Conservation (phyloP, 2,329 filamentous ascomycete genomes). For the Malbranchea cinnamomea region DNA sequence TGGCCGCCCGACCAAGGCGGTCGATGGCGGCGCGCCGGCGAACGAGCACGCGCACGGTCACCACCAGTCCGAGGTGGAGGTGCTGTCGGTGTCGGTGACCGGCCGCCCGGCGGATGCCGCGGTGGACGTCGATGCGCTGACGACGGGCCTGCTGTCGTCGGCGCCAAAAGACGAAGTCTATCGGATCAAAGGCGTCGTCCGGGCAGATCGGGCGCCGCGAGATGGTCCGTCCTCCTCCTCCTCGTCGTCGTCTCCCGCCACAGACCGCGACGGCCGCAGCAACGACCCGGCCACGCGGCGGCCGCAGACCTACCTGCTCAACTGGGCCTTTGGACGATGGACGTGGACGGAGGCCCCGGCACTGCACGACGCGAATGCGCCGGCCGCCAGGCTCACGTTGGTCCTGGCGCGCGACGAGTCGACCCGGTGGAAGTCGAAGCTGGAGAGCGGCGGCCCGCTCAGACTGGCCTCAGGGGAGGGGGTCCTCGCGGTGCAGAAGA, state of each 20-base stretch:
- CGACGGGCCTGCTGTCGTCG: slow-evolving; percentile 47
- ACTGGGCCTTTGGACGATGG: slow-evolving; percentile 97
- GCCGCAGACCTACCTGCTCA: slow-evolving; percentile 62
- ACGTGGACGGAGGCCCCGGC: slow-evolving; percentile 54
- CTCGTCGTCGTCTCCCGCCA: slow-evolving; percentile 8
- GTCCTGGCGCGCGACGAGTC: slow-evolving; percentile 34
- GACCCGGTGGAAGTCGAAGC: slow-evolving; percentile 34
- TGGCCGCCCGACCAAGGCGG: slow-evolving; percentile 12
- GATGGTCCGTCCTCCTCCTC: slow-evolving; percentile 22
- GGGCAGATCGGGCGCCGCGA: slow-evolving; percentile 35
- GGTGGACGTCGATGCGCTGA: slow-evolving; percentile 44
- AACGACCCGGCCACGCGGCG: neutral
- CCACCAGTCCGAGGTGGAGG: slow-evolving; percentile 79
- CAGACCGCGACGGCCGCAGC: slow-evolving; percentile 5
- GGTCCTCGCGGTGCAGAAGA: slow-evolving; percentile 8
- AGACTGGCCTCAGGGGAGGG: no score
- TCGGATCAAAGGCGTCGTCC: slow-evolving; percentile 67
- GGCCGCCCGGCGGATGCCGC: slow-evolving; percentile 29
- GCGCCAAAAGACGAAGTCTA: slow-evolving; percentile 91
- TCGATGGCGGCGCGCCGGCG: slow-evolving; percentile 12
- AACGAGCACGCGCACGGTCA: slow-evolving; percentile 28
- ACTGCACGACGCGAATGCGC: slow-evolving; percentile 5
- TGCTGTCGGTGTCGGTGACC: slow-evolving; percentile 63
- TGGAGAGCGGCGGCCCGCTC: slow-evolving; percentile 27
- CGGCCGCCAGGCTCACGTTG: slow-evolving; percentile 29